Evolutionary conservation across 225 moss, liverwort and hornwort genomes (phyloP).

Genomic region (Ulota crispa): DNA sequence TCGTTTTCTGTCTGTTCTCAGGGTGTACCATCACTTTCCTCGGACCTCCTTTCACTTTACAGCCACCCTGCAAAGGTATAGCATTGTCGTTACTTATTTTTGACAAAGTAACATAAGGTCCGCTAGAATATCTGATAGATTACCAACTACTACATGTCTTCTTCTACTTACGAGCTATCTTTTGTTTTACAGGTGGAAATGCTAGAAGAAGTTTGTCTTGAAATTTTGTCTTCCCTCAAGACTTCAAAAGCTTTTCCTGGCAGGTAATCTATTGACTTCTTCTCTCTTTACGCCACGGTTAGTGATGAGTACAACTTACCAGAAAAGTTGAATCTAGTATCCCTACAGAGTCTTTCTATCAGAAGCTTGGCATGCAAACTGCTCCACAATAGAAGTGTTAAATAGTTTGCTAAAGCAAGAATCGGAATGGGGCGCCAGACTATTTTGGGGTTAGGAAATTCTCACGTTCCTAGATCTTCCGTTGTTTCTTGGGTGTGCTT

Average conservation of each 20-base stretch:
- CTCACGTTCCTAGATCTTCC: neutral
- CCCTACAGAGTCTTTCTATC: neutral
- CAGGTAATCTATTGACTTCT: slow-evolving; percentile 28
- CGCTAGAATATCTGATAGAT: neutral
- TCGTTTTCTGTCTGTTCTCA: slow-evolving; percentile 18
- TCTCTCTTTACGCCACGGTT: neutral
- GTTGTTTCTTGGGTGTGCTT: slow-evolving; percentile 4
- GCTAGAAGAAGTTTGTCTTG: slow-evolving; percentile 56
- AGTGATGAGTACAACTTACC: neutral
- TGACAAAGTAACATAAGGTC: neutral
- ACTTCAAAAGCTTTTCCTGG: slow-evolving; percentile 55
- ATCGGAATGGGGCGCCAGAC: neutral
- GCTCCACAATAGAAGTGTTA: neutral
- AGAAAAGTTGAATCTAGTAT: neutral
- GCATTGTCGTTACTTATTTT: neutral
- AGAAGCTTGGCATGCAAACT: neutral
- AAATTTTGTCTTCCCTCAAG: slow-evolving; percentile 55
- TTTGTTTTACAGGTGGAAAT: slow-evolving; percentile 55
- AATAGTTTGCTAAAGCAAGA: neutral
- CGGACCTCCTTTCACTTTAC: slow-evolving; percentile 77
- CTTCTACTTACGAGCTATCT: neutral
- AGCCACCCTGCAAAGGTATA: slow-evolving; percentile 57
- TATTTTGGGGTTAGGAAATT: neutral
- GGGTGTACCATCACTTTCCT: slow-evolving; percentile 87
- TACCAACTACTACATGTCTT: neutral